phyloP scores from a whole-genome alignment of 148 eudicot species.

The Chenopodium quinoa region DNA sequence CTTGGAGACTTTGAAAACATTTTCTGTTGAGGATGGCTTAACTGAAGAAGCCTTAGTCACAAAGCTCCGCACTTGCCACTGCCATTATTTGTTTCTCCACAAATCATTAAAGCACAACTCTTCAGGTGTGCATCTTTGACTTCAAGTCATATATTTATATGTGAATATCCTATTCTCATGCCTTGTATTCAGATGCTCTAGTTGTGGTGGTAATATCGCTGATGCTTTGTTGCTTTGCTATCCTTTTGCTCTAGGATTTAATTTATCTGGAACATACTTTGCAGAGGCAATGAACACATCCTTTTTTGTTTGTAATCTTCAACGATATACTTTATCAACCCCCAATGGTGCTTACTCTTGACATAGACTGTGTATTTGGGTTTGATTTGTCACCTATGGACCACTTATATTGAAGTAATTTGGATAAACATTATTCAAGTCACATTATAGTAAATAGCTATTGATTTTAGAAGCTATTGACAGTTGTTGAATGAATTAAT shows the following conservation, averaged over 20 bases:
- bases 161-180: background rate
- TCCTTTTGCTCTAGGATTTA: background rate
- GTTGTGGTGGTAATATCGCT: background rate
- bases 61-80: conserved; percentile 91
- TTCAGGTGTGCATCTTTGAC: conserved; percentile 56
- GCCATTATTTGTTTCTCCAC: conserved; percentile 86
- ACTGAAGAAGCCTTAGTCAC: conserved; percentile 98
- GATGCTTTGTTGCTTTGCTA: background rate
- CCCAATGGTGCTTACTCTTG: background rate
- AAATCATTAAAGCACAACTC: conserved; percentile 71
- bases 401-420: background rate
- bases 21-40: conserved; percentile 81
- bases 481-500: background rate
- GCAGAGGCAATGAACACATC: background rate
- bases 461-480: background rate
- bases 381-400: background rate
- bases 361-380: background rate
- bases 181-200: conserved; percentile 3
- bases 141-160: background rate
- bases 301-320: background rate
- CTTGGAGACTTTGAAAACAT: conserved; percentile 94
- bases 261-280: background rate
- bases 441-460: background rate
- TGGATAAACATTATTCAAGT: background rate
- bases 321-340: background rate